Evolutionary conservation across 2,329 filamentous ascomycete species (phyloP).

Genomic region (Dothideomycetidae sp.): DNA sequence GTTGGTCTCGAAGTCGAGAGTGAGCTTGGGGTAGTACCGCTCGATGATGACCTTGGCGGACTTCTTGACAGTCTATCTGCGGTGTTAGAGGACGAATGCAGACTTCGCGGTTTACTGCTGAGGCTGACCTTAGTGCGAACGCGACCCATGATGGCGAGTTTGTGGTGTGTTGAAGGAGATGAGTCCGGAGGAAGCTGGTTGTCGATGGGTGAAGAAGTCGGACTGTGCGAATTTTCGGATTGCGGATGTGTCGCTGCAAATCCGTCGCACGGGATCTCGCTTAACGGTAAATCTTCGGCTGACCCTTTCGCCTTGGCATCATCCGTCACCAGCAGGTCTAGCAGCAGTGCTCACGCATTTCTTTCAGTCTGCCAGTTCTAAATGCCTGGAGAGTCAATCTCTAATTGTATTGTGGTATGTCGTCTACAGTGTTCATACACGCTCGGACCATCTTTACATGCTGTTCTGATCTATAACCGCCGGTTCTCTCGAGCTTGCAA

Average conservation of each 20-base stretch:
- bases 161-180: conserved; percentile 11
- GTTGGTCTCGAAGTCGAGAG: conserved; percentile 99
- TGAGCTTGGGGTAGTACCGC: conserved; percentile 87
- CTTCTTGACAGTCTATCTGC: conserved; percentile 52
- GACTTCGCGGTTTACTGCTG: conserved; percentile 1
- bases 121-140: conserved; percentile 34
- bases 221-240: conserved; percentile 1
- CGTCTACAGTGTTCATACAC: too few relatives aligned
- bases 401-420: too few relatives aligned
- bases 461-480: too few relatives aligned
- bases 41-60: conserved; percentile 99
- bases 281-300: conserved; percentile 5
- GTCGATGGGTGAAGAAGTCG: conserved; percentile 7
- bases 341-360: too few relatives aligned
- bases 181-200: conserved; percentile 5
- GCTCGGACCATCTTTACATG: too few relatives aligned
- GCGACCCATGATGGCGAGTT: conserved; percentile 39
- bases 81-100: not conserved
- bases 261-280: conserved; percentile 3
- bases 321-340: too few relatives aligned
- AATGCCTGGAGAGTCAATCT: too few relatives aligned
- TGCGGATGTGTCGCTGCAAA: not conserved
- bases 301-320: not conserved
- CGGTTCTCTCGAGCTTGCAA: not conserved
- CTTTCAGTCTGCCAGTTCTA: too few relatives aligned